Conservation (phyloP, 805 yeast species). For the Hanseniaspora hatyaiensis region DNA sequence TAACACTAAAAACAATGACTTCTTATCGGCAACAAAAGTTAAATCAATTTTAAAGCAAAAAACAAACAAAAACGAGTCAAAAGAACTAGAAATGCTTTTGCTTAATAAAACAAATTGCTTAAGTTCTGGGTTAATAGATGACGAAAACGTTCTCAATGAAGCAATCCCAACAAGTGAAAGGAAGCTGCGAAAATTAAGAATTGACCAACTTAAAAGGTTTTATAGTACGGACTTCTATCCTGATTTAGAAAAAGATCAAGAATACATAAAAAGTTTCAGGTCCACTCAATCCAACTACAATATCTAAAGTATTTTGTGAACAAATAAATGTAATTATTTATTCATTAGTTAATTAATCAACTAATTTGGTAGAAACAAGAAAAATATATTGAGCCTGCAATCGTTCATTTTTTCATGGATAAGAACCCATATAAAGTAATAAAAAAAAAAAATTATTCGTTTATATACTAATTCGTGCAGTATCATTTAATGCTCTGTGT, state of each 20-base stretch:
- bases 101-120: conserved; percentile 29
- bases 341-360: background rate
- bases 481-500: too few relatives aligned
- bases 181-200: conserved; percentile 29
- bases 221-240: conserved; percentile 24
- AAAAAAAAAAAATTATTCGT: background rate
- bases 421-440: too few relatives aligned
- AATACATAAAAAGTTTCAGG: conserved; percentile 19
- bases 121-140: conserved; percentile 30
- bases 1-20: background rate
- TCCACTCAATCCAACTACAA: conserved; percentile 19
- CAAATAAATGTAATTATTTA: background rate
- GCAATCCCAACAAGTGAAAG: conserved; percentile 32
- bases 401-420: too few relatives aligned
- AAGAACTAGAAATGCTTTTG: conserved; percentile 22
- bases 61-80: conserved; percentile 28
- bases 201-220: conserved; percentile 31
- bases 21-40: conserved; percentile 14
- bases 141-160: conserved; percentile 29
- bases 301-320: too few relatives aligned
- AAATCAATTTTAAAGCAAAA: conserved; percentile 33
- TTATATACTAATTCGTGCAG: background rate
- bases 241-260: conserved; percentile 18
- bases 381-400: too few relatives aligned
- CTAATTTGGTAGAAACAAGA: background rate